These are phyloP conservation scores for Paraleonurus japonicus DNA, from an alignment of 257 asterid genomes.

Conservation along the genomic window DNA sequence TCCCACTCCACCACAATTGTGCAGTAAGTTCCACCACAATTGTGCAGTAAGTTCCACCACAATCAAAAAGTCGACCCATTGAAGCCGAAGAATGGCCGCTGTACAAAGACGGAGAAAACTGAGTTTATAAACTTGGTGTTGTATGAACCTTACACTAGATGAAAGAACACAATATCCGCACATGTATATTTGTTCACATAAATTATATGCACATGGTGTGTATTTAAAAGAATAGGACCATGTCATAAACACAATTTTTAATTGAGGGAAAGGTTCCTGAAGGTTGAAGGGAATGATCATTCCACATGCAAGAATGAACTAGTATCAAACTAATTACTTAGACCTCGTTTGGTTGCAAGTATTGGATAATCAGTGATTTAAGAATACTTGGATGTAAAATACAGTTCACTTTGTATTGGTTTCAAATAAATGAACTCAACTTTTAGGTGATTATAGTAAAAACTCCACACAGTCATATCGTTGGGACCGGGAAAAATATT, in stretches of 20 bases:
- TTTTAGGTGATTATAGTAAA: too few species aligned
- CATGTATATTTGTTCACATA: background rate
- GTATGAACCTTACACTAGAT: background rate
- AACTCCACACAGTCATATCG: too few species aligned
- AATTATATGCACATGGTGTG: background rate
- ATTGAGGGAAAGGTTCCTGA: background rate
- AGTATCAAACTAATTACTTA: background rate
- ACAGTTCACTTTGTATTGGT: too few species aligned
- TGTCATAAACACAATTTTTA: background rate
- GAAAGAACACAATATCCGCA: background rate
- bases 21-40: constrained; percentile 6
- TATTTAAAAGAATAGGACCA: background rate
- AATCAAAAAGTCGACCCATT: constrained; percentile 80
- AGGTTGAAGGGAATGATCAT: background rate
- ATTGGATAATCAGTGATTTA: too few species aligned
- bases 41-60: background rate
- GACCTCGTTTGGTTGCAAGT: too few species aligned
- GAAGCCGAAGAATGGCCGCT: constrained; percentile 81
- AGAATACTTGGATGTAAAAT: too few species aligned
- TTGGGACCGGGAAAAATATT: too few species aligned
- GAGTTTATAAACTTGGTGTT: background rate
- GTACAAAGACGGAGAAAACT: constrained; percentile 18
- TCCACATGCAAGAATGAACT: background rate
- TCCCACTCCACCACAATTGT: background rate
- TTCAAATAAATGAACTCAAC: too few species aligned